phyloP scores from a whole-genome alignment of 352 stramenopile species.

The Aphanomyces astaci region DNA sequence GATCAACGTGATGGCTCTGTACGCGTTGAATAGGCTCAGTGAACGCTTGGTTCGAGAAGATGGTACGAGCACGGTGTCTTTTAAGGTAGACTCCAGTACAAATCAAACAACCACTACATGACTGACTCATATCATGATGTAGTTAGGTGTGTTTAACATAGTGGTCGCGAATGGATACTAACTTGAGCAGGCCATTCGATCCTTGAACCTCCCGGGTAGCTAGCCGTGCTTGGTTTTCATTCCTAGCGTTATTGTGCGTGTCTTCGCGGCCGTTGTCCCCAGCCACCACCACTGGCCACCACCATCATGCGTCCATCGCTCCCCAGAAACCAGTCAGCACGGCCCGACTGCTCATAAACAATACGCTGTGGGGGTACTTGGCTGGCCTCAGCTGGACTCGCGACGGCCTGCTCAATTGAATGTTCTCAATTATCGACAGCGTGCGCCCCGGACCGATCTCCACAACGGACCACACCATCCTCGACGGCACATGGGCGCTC shows the following conservation, averaged over 20 bases:
- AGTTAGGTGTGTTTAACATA: slow-evolving; percentile 62
- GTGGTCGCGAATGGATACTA: slow-evolving; percentile 74
- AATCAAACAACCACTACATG: too few relatives aligned
- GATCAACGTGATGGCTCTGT: slow-evolving; percentile 53
- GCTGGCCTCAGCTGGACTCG: slow-evolving; percentile 50
- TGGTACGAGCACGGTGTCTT: slow-evolving; percentile 62
- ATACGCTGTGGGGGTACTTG: slow-evolving; percentile 63
- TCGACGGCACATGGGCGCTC: slow-evolving; percentile 65
- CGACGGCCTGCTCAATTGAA: slow-evolving; percentile 70
- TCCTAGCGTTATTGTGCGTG: slow-evolving; percentile 36
- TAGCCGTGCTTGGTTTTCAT: slow-evolving; percentile 66
- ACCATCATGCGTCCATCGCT: slow-evolving; percentile 36
- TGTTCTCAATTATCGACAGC: slow-evolving; percentile 64
- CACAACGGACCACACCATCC: slow-evolving; percentile 44
- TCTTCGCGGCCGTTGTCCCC: slow-evolving; percentile 50
- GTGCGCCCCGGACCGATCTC: slow-evolving; percentile 40
- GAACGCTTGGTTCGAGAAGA: slow-evolving; percentile 74
- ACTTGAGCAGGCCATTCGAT: slow-evolving; percentile 51
- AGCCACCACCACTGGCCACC: slow-evolving; percentile 45
- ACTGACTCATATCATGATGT: too few relatives aligned
- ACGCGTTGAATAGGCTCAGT: slow-evolving; percentile 53
- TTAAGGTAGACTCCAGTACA: slow-evolving; percentile 27
- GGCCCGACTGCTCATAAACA: slow-evolving; percentile 37
- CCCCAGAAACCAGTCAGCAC: background rate
- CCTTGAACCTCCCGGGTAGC: slow-evolving; percentile 42